phyloP scores from a whole-genome alignment of 805 yeast species.

The Yarrowia porcina region DNA sequence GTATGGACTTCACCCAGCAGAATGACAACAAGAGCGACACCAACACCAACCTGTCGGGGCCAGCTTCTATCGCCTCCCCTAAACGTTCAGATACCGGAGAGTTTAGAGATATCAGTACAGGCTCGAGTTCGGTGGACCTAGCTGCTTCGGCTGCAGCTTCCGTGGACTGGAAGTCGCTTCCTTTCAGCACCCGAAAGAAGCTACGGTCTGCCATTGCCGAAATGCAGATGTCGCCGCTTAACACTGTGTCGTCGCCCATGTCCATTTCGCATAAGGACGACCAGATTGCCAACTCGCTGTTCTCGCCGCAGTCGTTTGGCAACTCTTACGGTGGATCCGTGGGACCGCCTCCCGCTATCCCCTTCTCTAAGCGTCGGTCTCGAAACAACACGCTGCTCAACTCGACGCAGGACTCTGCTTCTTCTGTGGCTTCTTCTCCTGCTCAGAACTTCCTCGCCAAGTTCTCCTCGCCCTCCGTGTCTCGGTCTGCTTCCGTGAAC shows the following conservation, averaged over 20 bases:
- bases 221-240: slow-evolving; percentile 19
- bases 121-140: slow-evolving; percentile 10
- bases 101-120: background rate
- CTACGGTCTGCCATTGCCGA: slow-evolving; percentile 14
- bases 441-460: slow-evolving; percentile 21
- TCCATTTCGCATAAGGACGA: slow-evolving; percentile 11
- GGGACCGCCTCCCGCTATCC: slow-evolving; percentile 11
- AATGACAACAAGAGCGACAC: slow-evolving; percentile 3
- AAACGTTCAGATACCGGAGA: slow-evolving; percentile 12
- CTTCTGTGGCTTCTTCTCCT: slow-evolving; percentile 9
- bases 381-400: slow-evolving; percentile 17
- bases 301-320: slow-evolving; percentile 18
- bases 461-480: slow-evolving; percentile 24
- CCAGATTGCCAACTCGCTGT: slow-evolving; percentile 1
- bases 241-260: slow-evolving; percentile 20
- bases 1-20: slow-evolving; percentile 25
- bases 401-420: background rate
- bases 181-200: slow-evolving; percentile 17
- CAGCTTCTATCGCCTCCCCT: background rate
- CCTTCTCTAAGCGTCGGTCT: slow-evolving; percentile 21
- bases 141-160: slow-evolving; percentile 5
- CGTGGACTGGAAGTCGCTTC: slow-evolving; percentile 17
- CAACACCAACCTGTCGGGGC: background rate
- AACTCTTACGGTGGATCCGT: slow-evolving; percentile 15
- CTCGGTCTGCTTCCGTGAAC: slow-evolving; percentile 12